Conservation (phyloP, 169 alveolate species). For the Cryptosporidium canis region DNA sequence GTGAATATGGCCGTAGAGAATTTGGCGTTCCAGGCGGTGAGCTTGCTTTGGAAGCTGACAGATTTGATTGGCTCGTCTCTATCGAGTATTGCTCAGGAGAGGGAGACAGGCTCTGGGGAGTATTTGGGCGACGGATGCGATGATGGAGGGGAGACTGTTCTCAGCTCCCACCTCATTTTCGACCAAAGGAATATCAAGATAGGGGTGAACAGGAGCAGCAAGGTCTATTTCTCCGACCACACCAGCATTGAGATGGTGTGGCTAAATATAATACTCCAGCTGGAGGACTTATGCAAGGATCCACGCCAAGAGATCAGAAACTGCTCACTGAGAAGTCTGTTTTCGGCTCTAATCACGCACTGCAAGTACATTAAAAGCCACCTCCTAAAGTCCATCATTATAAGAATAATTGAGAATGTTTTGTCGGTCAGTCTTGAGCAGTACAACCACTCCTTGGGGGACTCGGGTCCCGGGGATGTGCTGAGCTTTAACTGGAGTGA, state of each 20-base stretch:
- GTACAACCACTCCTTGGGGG: not conserved
- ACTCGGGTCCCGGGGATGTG: not conserved
- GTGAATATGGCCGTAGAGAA: constrained; percentile 22
- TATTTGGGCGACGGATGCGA: not conserved
- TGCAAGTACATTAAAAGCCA: constrained; percentile 20
- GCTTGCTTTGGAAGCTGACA: constrained; percentile 46
- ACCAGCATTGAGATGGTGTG: constrained; percentile 20
- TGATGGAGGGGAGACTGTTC: not conserved
- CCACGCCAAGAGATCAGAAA: constrained; percentile 60
- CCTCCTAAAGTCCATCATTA: not conserved
- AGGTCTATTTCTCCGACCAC: not conserved
- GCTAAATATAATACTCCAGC: constrained; percentile 49
- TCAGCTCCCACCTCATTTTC: not conserved
- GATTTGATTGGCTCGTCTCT: constrained; percentile 27
- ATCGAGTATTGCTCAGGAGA: not conserved
- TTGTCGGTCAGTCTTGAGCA: not conserved
- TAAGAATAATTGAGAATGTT: constrained; percentile 3
- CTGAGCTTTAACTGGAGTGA: not conserved
- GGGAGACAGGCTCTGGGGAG: not conserved
- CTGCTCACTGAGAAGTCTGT: constrained; percentile 40
- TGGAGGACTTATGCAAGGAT: constrained; percentile 53
- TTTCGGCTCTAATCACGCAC: constrained; percentile 25
- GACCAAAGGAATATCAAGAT: constrained; percentile 28
- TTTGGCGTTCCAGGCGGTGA: constrained; percentile 58
- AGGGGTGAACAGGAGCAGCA: not conserved